Evolutionary conservation across 2,329 filamentous ascomycete species (phyloP).

Genomic region (Parafenestella ontariensis): DNA sequence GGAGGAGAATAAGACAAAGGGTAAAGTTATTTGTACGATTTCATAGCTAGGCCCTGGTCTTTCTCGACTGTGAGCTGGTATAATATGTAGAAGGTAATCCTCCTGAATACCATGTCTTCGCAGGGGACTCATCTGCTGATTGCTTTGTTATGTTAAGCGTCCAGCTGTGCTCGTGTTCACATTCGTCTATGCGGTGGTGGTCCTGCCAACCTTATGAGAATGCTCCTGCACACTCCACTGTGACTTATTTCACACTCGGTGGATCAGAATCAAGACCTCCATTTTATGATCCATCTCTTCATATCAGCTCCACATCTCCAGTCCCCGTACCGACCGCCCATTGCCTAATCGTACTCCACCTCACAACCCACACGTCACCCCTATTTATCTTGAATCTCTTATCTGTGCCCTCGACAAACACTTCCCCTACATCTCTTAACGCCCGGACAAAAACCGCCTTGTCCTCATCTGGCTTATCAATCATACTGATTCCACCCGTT

Average conservation of each 20-base stretch:
- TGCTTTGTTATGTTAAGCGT: not conserved
- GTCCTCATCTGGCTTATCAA: constrained; percentile 84
- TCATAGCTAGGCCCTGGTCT: constrained; percentile 14
- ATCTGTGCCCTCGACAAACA: constrained; percentile 67
- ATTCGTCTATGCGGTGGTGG: not conserved
- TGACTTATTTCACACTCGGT: no score
- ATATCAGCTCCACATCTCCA: constrained; percentile 73
- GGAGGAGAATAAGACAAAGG: constrained; percentile 59
- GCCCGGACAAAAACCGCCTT: constrained; percentile 84
- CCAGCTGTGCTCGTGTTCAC: not conserved
- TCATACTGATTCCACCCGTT: constrained; percentile 88
- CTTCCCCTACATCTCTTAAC: constrained; percentile 66
- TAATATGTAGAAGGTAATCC: not conserved
- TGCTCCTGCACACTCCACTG: no score
- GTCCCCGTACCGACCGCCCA: constrained; percentile 64
- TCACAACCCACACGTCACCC: constrained; percentile 65
- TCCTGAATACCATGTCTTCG: not conserved
- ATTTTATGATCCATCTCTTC: constrained; percentile 17
- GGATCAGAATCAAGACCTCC: not conserved
- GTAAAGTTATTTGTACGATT: constrained; percentile 59
- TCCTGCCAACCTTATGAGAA: no score
- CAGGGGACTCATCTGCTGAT: not conserved
- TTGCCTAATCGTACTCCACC: constrained; percentile 65
- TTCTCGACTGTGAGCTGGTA: not conserved
- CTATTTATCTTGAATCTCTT: constrained; percentile 54